Percentiles rank a stretch among this genome's conserved stretches.
Evolutionary conservation across 441 rosid species (phyloP).

Genomic region (Hypseocharis bilobata): DNA sequence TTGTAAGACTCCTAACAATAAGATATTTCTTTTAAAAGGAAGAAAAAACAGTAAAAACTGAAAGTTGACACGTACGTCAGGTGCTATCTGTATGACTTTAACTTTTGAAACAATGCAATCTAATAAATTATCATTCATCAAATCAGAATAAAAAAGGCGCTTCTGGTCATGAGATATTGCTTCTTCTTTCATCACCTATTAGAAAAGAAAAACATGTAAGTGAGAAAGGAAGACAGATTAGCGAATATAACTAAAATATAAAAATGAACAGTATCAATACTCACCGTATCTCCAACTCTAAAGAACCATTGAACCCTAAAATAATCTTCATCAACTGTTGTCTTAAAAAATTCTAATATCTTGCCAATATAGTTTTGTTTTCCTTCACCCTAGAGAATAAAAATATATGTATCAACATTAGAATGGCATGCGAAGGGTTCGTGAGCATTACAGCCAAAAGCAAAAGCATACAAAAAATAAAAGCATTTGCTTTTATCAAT

Average conservation of each 20-base stretch:
- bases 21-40: background rate
- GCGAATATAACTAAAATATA: background rate
- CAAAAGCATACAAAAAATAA: background rate
- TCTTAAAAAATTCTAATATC: slow-evolving; percentile 28
- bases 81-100: slow-evolving; percentile 17
- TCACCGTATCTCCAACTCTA: slow-evolving; percentile 28
- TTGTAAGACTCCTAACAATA: too few relatives aligned
- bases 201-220: background rate
- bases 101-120: slow-evolving; percentile 18
- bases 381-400: slow-evolving; percentile 21
- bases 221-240: background rate
- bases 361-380: slow-evolving; percentile 22
- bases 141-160: slow-evolving; percentile 19
- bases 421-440: background rate
- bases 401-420: background rate
- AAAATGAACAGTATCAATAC: background rate
- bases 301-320: slow-evolving; percentile 30
- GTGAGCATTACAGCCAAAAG: background rate
- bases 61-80: slow-evolving; percentile 16
- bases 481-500: too few relatives aligned
- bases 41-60: background rate
- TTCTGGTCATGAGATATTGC: slow-evolving; percentile 8
- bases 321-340: slow-evolving; percentile 14
- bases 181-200: slow-evolving; percentile 14
- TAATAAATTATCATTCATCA: slow-evolving; percentile 17